Percentiles rank a stretch among this genome's conserved stretches.
Conservation (phyloP, 768 basidiomycete genomes). For the Amanita fuliginea region DNA sequence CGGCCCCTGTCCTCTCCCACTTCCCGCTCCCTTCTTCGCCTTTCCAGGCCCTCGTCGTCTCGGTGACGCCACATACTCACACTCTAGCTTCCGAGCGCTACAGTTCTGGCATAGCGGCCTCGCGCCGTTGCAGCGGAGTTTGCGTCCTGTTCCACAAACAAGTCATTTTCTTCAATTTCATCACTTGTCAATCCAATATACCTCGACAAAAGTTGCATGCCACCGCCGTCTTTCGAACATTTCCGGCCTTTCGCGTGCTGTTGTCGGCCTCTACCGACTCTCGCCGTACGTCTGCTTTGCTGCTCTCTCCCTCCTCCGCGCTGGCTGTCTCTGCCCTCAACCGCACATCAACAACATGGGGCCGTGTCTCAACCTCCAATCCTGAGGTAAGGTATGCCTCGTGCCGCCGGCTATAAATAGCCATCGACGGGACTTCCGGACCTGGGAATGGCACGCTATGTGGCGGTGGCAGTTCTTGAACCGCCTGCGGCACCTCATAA, state of each 20-base stretch:
- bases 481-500: conserved; percentile 1
- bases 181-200: conserved; percentile 17
- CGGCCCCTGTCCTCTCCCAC: conserved; percentile 8
- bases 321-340: background rate
- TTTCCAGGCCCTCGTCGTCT: conserved; percentile 68
- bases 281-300: conserved; percentile 18
- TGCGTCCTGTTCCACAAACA: conserved; percentile 40
- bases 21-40: conserved; percentile 31
- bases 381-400: conserved; percentile 2
- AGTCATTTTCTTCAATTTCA: background rate
- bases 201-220: conserved; percentile 78
- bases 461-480: conserved; percentile 7
- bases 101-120: conserved; percentile 59
- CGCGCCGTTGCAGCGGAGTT: conserved; percentile 63
- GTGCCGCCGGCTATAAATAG: conserved; percentile 3
- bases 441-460: conserved; percentile 6
- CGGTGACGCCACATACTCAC: conserved; percentile 39
- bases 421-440: background rate
- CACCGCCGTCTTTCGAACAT: conserved; percentile 40
- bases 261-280: conserved; percentile 12
- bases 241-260: conserved; percentile 19
- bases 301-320: conserved; percentile 10
- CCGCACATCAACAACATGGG: too few species aligned
- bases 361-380: background rate
- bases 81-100: conserved; percentile 35